A percentile compares a stretch with the other conserved stretches of the same genome.
phyloP scores from a whole-genome alignment of 208 protist genomes.

The Acanthamoeba polyphaga region DNA sequence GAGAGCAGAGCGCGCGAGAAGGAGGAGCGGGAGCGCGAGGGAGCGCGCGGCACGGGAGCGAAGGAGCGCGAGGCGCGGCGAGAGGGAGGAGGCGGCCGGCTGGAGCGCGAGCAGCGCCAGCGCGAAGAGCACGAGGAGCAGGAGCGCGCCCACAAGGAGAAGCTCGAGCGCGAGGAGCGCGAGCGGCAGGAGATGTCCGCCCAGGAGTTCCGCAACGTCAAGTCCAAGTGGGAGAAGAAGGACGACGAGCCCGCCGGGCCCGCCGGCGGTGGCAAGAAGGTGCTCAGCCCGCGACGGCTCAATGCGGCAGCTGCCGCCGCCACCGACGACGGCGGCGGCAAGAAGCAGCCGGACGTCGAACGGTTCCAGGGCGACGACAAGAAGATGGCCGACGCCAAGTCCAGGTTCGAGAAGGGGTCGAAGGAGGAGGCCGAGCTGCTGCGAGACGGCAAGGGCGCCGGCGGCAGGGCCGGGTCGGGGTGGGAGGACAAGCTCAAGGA shows the following conservation, averaged over 20 bases:
- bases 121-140: not conserved
- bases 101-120: not conserved
- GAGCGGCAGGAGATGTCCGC: not conserved
- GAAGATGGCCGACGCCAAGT: not conserved
- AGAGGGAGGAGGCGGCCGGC: not conserved
- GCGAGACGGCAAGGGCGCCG: not conserved
- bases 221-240: not conserved
- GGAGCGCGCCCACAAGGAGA: not conserved
- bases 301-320: not conserved
- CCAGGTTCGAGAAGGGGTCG: not conserved
- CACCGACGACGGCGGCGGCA: not conserved
- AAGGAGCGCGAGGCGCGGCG: not conserved
- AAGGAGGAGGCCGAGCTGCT: not conserved
- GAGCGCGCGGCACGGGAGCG: not conserved
- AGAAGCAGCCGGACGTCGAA: not conserved
- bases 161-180: not conserved
- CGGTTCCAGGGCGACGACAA: not conserved
- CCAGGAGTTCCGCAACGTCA: not conserved
- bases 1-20: not conserved
- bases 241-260: not conserved
- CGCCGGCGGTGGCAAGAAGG: not conserved
- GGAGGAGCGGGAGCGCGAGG: not conserved
- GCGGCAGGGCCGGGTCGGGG: not conserved
- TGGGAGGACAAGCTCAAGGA: slow-evolving; percentile 29
- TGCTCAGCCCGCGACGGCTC: not conserved